Base-by-base conservation (phyloP, 2,329 filamentous ascomycete genomes). In the Magnaporthales sp. region DNA sequence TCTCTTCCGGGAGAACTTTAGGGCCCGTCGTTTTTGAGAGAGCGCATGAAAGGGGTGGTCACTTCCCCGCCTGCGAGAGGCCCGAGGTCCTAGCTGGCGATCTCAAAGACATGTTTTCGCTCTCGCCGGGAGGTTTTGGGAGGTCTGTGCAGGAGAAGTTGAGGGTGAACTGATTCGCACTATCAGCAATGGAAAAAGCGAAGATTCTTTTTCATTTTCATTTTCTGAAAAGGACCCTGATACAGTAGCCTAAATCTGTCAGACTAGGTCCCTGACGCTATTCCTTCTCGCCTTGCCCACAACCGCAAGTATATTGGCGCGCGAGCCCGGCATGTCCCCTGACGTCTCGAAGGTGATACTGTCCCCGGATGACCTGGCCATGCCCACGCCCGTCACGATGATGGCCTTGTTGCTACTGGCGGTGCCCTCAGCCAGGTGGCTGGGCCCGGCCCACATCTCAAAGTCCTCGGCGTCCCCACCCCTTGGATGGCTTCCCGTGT, bases 51-150 rank as follows among this genome's bases (percentile, higher is more conserved):
- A 77, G 77, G 8, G 85, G 85, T 0, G 86, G 86, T 0, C 87
- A 89, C 73, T 89, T 89, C 71, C 86, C 85, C 1, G 83, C 87
- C 0, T 83, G 81, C 70, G 87, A 90, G 74, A 76, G 77, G 26
- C 87, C 87, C 0, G 77, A 84, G 26, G 75, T 79, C 5, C 75
- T 89, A 27, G 82, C 78, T 0, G 75, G 74, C 2, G 87, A 89
- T 72, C 68, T 89, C 66, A 78, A 77, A 69, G 77, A 77, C 7
- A 88, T 89, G 85, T 88, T 88, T 76, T 81, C 82, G 0, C 80
- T 80, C 67, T 31, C 54, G 27, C 13, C 13, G 22, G 63, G 63
- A 19, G 63, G 63, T 4, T 54, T 64, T 11, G 63, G 63, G n/a
- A 64, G 22, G 32, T 22, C 10, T n/a, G 63, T 64, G 10, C 27